Evolutionary conservation across 139 green algal genomes (phyloP).

Genomic region (Pleodorina starrii): DNA sequence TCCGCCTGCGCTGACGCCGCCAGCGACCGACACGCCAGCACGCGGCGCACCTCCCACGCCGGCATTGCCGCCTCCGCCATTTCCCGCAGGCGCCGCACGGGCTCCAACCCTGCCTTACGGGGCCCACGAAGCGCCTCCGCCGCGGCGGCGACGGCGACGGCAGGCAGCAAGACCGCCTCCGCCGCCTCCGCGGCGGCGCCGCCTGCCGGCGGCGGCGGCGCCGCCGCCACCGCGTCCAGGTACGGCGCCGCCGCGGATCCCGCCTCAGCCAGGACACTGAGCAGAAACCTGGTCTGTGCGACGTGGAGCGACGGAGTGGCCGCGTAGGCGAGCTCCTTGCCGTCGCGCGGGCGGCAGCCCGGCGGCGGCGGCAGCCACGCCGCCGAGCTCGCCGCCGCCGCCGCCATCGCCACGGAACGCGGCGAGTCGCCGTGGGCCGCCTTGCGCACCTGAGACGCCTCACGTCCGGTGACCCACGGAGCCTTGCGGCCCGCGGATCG

Average conservation of each 20-base stretch:
- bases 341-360: slow-evolving; percentile 7
- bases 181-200: not conserved
- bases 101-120: not conserved
- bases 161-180: not conserved
- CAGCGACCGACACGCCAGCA: slow-evolving; percentile 17
- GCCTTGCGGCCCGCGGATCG: too few species aligned
- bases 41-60: slow-evolving; percentile 39
- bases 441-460: too few species aligned
- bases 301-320: not conserved
- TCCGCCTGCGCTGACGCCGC: not conserved
- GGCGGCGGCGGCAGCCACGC: not conserved
- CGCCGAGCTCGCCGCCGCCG: not conserved
- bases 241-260: not conserved
- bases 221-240: not conserved
- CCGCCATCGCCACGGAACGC: not conserved
- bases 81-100: slow-evolving; percentile 14
- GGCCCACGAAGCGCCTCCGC: not conserved
- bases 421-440: not conserved
- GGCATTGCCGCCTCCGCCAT: slow-evolving; percentile 7
- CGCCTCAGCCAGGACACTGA: slow-evolving; percentile 31
- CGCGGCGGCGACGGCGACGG: not conserved
- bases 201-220: not conserved
- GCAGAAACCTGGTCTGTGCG: not conserved
- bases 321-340: not conserved
- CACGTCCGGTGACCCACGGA: too few species aligned